These are phyloP conservation scores for Fusarium neocosmosporiellum DNA, from an alignment of 2,329 filamentous ascomycete species.

Conservation along the genomic window DNA sequence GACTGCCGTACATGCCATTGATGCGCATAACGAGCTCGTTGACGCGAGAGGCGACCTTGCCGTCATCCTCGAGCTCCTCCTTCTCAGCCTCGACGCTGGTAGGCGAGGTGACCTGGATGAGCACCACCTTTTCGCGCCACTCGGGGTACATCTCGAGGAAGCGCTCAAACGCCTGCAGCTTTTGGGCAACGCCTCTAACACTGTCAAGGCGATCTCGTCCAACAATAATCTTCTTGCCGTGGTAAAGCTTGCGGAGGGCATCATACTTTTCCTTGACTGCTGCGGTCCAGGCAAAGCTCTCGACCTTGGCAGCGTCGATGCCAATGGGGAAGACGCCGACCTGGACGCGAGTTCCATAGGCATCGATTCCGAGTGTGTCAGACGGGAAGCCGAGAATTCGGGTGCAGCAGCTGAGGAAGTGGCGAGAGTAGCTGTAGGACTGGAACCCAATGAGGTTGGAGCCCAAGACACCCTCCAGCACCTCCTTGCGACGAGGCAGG, in stretches of 20 bases:
- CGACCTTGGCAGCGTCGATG: slow-evolving; percentile 86
- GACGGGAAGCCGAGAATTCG: slow-evolving; percentile 91
- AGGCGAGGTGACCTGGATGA: slow-evolving; percentile 95
- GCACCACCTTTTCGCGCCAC: slow-evolving; percentile 90
- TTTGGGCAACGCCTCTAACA: slow-evolving; percentile 93
- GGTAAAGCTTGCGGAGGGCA: slow-evolving; percentile 80
- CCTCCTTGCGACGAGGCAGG: slow-evolving; percentile 86
- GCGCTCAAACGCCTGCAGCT: slow-evolving; percentile 91
- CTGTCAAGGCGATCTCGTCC: slow-evolving; percentile 94
- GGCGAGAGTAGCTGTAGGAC: slow-evolving; percentile 92
- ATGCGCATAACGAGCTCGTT: slow-evolving; percentile 92
- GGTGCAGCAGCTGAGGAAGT: slow-evolving; percentile 95
- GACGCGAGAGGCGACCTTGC: slow-evolving; percentile 87
- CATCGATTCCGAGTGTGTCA: slow-evolving; percentile 85
- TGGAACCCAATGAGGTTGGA: slow-evolving; percentile 96
- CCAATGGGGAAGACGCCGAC: slow-evolving; percentile 96
- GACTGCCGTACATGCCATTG: slow-evolving; percentile 88
- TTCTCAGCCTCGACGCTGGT: slow-evolving; percentile 82
- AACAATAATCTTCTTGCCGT: slow-evolving; percentile 94
- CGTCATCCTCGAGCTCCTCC: slow-evolving; percentile 72
- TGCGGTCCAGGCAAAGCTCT: slow-evolving; percentile 78
- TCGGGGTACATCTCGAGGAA: slow-evolving; percentile 92
- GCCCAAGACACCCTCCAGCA: slow-evolving; percentile 89
- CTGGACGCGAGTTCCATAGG: slow-evolving; percentile 87
- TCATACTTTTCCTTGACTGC: slow-evolving; percentile 77